Conservation (phyloP, 2,329 filamentous ascomycete genomes). For the Fonsecaea nubica region DNA sequence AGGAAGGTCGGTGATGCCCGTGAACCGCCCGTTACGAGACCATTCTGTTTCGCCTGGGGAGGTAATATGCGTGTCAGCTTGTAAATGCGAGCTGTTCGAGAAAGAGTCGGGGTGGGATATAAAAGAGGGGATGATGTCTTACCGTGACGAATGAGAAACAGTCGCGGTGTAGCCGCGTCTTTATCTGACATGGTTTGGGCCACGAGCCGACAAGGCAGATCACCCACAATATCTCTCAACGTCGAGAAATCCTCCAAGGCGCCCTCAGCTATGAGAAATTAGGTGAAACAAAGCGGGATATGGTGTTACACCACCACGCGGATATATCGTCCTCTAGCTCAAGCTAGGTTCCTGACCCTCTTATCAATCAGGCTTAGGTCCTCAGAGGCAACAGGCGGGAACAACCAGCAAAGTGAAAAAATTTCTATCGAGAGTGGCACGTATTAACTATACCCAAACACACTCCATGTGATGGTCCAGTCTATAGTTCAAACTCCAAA, state of each 20-base stretch:
- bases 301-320: background rate
- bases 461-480: too few relatives aligned
- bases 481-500: background rate
- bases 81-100: background rate
- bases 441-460: background rate
- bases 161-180: conserved; percentile 37
- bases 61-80: conserved; percentile 5
- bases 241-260: too few relatives aligned
- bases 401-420: background rate
- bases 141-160: conserved; percentile 40
- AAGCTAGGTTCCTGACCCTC: too few relatives aligned
- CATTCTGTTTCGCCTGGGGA: conserved; percentile 54
- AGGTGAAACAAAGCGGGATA: background rate
- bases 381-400: too few relatives aligned
- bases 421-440: background rate
- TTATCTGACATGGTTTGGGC: conserved; percentile 38
- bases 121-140: conserved; percentile 7
- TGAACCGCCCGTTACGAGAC: conserved; percentile 57
- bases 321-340: too few relatives aligned
- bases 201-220: background rate
- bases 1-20: conserved; percentile 53
- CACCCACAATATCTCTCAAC: background rate
- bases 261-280: background rate
- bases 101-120: background rate
- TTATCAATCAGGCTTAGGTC: too few relatives aligned